phyloP scores from a whole-genome alignment of 352 stramenopile genomes.

The Globisporangium spinosum region DNA sequence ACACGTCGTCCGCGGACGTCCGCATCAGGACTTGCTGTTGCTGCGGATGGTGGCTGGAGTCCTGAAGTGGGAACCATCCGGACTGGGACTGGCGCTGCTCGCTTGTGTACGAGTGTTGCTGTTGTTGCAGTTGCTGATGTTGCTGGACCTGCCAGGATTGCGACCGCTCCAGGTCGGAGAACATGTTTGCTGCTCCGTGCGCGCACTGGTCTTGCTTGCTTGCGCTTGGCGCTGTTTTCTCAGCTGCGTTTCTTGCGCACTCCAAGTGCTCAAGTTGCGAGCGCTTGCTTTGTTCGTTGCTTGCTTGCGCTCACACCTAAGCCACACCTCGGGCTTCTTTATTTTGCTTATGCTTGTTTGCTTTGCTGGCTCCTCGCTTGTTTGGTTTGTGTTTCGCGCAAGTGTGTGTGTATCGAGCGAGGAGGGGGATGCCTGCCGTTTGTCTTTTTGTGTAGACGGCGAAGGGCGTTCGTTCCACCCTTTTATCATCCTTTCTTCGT shows the following conservation, averaged over 20 bases:
- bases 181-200: slow-evolving; percentile 2
- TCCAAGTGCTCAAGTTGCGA: background rate
- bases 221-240: background rate
- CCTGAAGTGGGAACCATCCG: slow-evolving; percentile 55
- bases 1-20: background rate
- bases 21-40: background rate
- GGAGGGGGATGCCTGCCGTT: background rate
- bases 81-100: slow-evolving; percentile 17
- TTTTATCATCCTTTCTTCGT: background rate
- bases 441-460: slow-evolving; percentile 11
- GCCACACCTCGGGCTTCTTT: background rate
- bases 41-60: slow-evolving; percentile 12
- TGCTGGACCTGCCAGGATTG: slow-evolving; percentile 14
- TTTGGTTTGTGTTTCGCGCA: background rate
- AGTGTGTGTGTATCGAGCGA: background rate
- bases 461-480: slow-evolving; percentile 6
- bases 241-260: background rate
- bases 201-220: background rate
- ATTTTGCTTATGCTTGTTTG: background rate
- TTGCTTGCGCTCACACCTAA: background rate
- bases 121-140: slow-evolving; percentile 9
- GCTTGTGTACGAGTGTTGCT: slow-evolving; percentile 14
- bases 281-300: background rate
- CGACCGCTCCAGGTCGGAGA: slow-evolving; percentile 10
- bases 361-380: slow-evolving; percentile 13